Base-by-base conservation (phyloP, 179 eudicot species). In the Gypsophila paniculata region DNA sequence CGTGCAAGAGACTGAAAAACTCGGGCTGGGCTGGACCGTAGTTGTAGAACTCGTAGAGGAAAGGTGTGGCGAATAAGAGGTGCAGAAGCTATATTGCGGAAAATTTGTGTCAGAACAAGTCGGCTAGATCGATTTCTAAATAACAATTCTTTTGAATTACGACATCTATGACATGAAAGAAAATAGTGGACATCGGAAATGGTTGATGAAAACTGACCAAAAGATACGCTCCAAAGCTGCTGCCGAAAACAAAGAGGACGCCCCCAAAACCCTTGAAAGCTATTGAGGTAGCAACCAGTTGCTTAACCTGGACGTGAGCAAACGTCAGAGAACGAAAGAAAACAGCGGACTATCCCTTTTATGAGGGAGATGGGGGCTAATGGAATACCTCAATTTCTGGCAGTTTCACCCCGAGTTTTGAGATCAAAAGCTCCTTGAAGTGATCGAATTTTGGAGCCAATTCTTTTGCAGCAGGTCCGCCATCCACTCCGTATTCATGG, bases 21-120 rank as follows among this genome's bases (percentile, higher is more conserved):
- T 86, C 88, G 34, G 79, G 81, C 69, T 75, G 70, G 54, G 81
- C 81, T 23, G 77, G 64, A 57, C 78, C 77, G 21, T 85, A 88
- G 82, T 88, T 86, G 86, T 88, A 86, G 91, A 86, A 85, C 70
- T 90, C 87, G 23, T 82, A 88, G 66, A 90, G 79, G 70, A 86
- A 79, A 14, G 85, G 88, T 42, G 85, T 71, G 21, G 79, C n/a
- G 46, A 77, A 79, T n/a, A 78, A 76, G 74, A 87, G 90, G 71
- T 89, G 86, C 48, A 86, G 62, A 71, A 87, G 81, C 94, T 89
- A 75, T 65, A 59, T 19, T 64, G 52, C 72, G 58, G 32, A 44
- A 12, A 63, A 49, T 57, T 21, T 53, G 42, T n/a, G 60, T 57
- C 4, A 32, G 8, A 5, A 8, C 10, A 2, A 8, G 44, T 39